Percentiles rank a stretch among this genome's conserved stretches.
Conservation (phyloP, 768 basidiomycete genomes). For the Baorangia bicolor region DNA sequence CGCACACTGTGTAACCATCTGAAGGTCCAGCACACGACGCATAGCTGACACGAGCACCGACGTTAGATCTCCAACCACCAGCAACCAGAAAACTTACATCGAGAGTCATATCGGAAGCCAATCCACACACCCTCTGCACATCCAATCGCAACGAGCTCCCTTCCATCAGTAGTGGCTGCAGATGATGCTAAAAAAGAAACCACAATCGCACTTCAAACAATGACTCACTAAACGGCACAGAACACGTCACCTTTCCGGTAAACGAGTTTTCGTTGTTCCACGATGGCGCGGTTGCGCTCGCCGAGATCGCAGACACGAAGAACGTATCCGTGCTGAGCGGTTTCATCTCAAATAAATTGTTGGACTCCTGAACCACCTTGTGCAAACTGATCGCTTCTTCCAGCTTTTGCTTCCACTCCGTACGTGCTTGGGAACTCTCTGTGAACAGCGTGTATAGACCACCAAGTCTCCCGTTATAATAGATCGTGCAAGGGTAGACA, state of each 20-base stretch:
- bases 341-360: conserved; percentile 92
- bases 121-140: conserved; percentile 97
- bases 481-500: conserved; percentile 85
- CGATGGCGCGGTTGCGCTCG: conserved; percentile 45
- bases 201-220: neutral
- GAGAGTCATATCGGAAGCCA: conserved; percentile 84
- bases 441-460: conserved; percentile 88
- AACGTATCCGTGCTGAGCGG: conserved; percentile 89
- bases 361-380: conserved; percentile 86
- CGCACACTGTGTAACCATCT: conserved; percentile 92
- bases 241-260: conserved; percentile 89
- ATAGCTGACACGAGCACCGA: conserved; percentile 53
- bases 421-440: conserved; percentile 69
- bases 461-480: conserved; percentile 85
- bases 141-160: conserved; percentile 87
- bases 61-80: conserved; percentile 2
- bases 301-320: conserved; percentile 64
- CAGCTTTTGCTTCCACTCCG: conserved; percentile 88
- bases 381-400: conserved; percentile 86
- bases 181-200: conserved; percentile 9
- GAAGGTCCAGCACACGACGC: conserved; percentile 90
- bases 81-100: conserved; percentile 46
- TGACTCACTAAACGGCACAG: conserved; percentile 82
- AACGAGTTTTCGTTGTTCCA: conserved; percentile 71
- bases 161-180: conserved; percentile 77